Evolutionary conservation across 352 stramenopile genomes (phyloP), one percentile per base, ranked within the genome.

Genomic region (Phytophthora citricola): DNA sequence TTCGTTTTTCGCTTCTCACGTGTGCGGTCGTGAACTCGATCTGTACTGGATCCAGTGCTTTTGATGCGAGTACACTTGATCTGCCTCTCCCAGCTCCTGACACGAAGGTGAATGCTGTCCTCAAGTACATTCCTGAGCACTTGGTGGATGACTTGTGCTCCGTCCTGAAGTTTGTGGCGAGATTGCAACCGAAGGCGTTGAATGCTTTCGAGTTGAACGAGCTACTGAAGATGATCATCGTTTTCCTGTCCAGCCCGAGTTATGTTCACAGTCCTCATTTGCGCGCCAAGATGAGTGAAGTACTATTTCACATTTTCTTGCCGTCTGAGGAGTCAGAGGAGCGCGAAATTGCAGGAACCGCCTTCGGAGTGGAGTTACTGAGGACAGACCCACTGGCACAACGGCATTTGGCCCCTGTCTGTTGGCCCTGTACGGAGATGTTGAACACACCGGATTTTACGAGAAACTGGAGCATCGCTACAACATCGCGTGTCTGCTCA

Each of bases 401-500:
- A 66, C 75, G 83, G 27, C 79, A 96, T 63, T 75, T 99, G 27
- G 97, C 97, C 11, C 97, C 10, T 98, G 96, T 27, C 76, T 99
- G 3, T 73, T 99, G 36, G 88, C 94, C n/a, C 75, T 99, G 12
- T 99, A 99, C 66, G 97, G 97, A 43, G 97, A 99, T 65, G 97
- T 99, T 0, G 97, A 99, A 66, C 94, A 98, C 47, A 99, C 97
- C 4, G 97, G 97, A 0, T 98, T 98, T 57, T 99, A 99, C 66
- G 97, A 99, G 59, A 99, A 99, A 68, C 96, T 98, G 53, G 89
- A 92, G 50, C 95, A 99, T 67, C 92, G 97, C 1, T 95, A 97
- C 60, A 98, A 99, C 60, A 99, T 99, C 66, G 91, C 93, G 15
- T 97, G 92, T 27, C 71, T 99, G 26, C 80, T 99, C 17, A 99